Evolutionary conservation across 495 filamentous ascomycete genomes (phyloP), one percentile per base, ranked within the genome.

Genomic region (Pseudomonodictys pantanalensis): DNA sequence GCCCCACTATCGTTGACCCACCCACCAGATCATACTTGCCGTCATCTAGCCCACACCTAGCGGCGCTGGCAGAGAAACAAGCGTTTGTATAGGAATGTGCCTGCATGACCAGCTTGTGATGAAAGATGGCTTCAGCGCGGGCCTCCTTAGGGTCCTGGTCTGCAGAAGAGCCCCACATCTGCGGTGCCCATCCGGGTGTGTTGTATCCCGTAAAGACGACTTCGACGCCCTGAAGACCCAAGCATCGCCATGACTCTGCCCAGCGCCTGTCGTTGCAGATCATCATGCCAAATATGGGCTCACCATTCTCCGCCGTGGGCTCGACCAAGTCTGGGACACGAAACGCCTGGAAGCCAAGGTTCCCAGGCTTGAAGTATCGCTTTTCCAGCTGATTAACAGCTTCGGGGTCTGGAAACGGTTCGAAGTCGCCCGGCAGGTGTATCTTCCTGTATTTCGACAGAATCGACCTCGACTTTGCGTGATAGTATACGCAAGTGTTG

Each of bases 251-350:
- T 1, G 68, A 67, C 49, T 80, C 77, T 12, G 75, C 68, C 78
- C 77, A 80, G 24, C 77, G 70, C 2, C 77, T 56, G 59, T 78
- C 78, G 52, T 79, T 80, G 67, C 78, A 79, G 56, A 79, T 78
- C 70, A 78, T 70, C 76, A 79, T 77, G 1, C 78, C 78, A 33
- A 78, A 55, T 26, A 80, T 76, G 0, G 78, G 78, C 60, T 79
- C 75, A 2, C 74, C 72, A 15, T 42, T 22, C 12, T 66, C 52
- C 7, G 24, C 41, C 24, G 49, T 33, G 38, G 47, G 61, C 12
- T 33, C 23, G 6, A 75, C 57, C 20, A 80, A 66, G 22, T 70
- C 74, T 2, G 78, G 76, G 6, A 72, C 75, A 17, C 78, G 68
- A 58, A 80, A 80, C 7, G 77, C 77, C 50, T 74, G 62, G 59